These are phyloP conservation scores for Backusella sp. DNA, from an alignment of 192 early-diverging fungal species.

Conservation along the genomic window DNA sequence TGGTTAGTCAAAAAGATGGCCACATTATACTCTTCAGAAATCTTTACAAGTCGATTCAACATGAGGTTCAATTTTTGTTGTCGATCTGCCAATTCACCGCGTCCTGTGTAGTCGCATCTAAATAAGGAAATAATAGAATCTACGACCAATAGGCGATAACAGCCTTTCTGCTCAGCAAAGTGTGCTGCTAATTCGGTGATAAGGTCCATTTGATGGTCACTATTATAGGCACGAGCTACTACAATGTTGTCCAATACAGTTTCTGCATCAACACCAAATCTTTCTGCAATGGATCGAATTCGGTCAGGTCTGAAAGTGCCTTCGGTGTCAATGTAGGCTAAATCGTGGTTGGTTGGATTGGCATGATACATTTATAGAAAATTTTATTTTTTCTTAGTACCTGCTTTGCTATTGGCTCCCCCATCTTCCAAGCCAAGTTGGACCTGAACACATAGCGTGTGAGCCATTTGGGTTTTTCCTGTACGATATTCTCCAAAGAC, in stretches of 20 bases:
- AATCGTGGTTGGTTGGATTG: neutral
- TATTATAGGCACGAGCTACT: constrained; percentile 78
- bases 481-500: constrained; percentile 88
- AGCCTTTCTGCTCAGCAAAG: constrained; percentile 67
- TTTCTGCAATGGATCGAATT: constrained; percentile 68
- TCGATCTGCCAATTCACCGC: constrained; percentile 83
- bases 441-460: constrained; percentile 74
- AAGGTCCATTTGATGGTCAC: constrained; percentile 83
- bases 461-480: constrained; percentile 81
- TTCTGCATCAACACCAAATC: constrained; percentile 64
- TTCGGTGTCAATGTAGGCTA: constrained; percentile 48
- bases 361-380: neutral
- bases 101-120: constrained; percentile 77
- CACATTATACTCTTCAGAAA: constrained; percentile 85
- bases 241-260: constrained; percentile 74
- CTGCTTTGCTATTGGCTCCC: constrained; percentile 74
- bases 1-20: constrained; percentile 85
- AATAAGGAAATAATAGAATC: constrained; percentile 85
- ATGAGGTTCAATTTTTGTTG: constrained; percentile 81
- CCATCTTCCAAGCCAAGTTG: constrained; percentile 74
- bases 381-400: constrained; percentile 9
- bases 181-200: constrained; percentile 69
- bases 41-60: constrained; percentile 67
- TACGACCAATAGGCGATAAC: constrained; percentile 61
- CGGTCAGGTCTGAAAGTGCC: constrained; percentile 85